Conservation (phyloP, 2,329 filamentous ascomycete genomes). For the Aureobasidium mangrovei region DNA sequence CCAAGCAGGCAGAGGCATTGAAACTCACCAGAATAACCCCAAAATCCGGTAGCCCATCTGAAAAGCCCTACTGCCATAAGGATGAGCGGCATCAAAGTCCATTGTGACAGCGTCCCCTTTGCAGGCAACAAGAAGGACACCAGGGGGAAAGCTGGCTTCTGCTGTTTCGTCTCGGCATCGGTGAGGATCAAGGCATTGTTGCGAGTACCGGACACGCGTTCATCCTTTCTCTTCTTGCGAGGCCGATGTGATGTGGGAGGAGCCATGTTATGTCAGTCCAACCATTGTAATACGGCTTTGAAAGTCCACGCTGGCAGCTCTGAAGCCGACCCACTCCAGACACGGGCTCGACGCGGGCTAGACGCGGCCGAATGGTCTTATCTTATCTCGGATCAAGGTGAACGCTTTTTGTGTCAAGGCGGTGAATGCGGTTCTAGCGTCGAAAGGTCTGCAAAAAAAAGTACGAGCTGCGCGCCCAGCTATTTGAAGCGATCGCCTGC, state of each 20-base stretch:
- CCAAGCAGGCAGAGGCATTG: background rate
- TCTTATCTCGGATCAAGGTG: background rate
- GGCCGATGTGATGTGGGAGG: slow-evolving; percentile 29
- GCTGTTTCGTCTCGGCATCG: slow-evolving; percentile 36
- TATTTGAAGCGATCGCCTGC: slow-evolving; percentile 2
- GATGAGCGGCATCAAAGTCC: slow-evolving; percentile 80
- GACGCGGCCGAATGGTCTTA: too few relatives aligned
- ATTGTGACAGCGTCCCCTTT: slow-evolving; percentile 75
- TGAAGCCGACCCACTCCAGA: background rate
- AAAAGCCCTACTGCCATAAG: slow-evolving; percentile 88
- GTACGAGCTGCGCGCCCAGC: background rate
- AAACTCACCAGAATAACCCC: slow-evolving; percentile 78
- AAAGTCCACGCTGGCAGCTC: slow-evolving; percentile 3
- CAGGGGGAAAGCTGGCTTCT: slow-evolving; percentile 70
- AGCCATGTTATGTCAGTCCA: slow-evolving; percentile 4
- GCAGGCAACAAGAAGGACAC: slow-evolving; percentile 93
- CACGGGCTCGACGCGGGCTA: too few relatives aligned
- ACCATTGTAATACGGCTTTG: background rate
- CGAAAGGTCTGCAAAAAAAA: background rate
- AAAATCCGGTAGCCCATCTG: slow-evolving; percentile 83
- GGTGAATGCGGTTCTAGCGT: background rate
- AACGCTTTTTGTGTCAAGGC: background rate
- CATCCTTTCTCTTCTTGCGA: slow-evolving; percentile 35
- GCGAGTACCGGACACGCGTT: slow-evolving; percentile 28
- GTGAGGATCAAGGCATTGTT: slow-evolving; percentile 36